Evolutionary conservation across 2,329 filamentous ascomycete species (phyloP).

Genomic region (Aureobasidium sp.): DNA sequence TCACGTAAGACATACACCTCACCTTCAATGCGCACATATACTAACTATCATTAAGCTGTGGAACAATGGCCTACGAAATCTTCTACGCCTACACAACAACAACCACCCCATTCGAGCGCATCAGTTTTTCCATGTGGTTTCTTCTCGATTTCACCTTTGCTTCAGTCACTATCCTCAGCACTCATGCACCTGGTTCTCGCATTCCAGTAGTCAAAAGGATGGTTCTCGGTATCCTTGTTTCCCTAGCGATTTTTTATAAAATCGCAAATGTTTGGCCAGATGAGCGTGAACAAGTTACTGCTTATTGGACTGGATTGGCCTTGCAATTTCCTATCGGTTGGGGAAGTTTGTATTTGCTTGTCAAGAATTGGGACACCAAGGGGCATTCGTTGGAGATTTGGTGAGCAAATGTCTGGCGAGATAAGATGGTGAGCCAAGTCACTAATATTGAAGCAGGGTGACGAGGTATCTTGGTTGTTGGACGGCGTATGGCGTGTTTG

Average conservation of each 20-base stretch:
- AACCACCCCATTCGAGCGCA: conserved; percentile 26
- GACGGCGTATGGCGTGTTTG: conserved; percentile 32
- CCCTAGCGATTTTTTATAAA: conserved; percentile 25
- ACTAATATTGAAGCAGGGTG: conserved; percentile 22
- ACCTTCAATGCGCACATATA: neutral
- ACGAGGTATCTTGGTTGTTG: conserved; percentile 33
- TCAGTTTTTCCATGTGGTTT: conserved; percentile 33
- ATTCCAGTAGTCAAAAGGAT: conserved; percentile 21
- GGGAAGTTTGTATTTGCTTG: conserved; percentile 26
- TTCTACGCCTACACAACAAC: conserved; percentile 33
- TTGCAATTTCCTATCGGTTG: conserved; percentile 33
- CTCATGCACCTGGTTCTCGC: conserved; percentile 22
- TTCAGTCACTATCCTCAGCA: conserved; percentile 25
- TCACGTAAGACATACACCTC: conserved; percentile 14
- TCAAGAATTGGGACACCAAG: conserved; percentile 27
- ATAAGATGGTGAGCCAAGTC: neutral
- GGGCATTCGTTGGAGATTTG: conserved; percentile 35
- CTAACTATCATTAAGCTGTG: conserved; percentile 15
- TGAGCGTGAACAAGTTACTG: conserved; percentile 33
- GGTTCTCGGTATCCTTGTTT: conserved; percentile 23
- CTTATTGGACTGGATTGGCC: conserved; percentile 33
- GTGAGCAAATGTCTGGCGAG: conserved; percentile 18
- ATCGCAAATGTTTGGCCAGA: conserved; percentile 28
- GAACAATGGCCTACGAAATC: conserved; percentile 33
- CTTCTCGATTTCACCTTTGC: conserved; percentile 31